These are phyloP conservation scores for Fusarium sp. DNA, from an alignment of 2,329 filamentous ascomycete species.

Conservation along the genomic window DNA sequence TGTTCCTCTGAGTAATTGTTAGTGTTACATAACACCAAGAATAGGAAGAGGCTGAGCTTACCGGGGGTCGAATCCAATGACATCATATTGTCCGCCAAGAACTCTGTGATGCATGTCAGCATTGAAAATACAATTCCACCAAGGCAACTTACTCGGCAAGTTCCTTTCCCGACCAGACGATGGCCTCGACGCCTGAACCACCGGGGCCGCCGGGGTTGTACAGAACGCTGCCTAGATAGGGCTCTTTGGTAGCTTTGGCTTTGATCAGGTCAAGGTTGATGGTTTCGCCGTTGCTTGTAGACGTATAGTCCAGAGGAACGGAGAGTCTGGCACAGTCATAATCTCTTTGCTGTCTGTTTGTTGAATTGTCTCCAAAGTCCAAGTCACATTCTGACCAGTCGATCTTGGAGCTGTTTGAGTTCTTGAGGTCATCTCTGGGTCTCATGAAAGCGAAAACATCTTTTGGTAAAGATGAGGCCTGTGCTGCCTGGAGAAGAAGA, in stretches of 20 bases:
- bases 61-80: conserved; percentile 18
- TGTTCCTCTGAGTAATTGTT: neutral
- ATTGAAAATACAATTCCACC: fast-evolving
- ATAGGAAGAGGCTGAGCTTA: neutral
- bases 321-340: conserved; percentile 47
- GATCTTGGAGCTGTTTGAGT: neutral
- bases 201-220: conserved; percentile 52
- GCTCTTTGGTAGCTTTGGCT: conserved; percentile 41
- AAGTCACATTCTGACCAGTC: conserved; percentile 11
- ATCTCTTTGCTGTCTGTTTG: neutral
- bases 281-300: conserved; percentile 34
- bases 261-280: conserved; percentile 46
- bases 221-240: conserved; percentile 49
- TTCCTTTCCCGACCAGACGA: fast-evolving
- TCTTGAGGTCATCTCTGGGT: neutral
- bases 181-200: conserved; percentile 4
- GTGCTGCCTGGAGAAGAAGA: neutral
- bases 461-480: neutral
- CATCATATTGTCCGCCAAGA: conserved; percentile 19
- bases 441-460: neutral
- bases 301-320: conserved; percentile 52
- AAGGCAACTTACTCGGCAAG: neutral
- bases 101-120: neutral
- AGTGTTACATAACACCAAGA: neutral
- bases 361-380: neutral